Percentiles rank a stretch among this genome's conserved stretches.
phyloP scores from a whole-genome alignment of 305 asterid genomes.

The Rubia tinctorum region DNA sequence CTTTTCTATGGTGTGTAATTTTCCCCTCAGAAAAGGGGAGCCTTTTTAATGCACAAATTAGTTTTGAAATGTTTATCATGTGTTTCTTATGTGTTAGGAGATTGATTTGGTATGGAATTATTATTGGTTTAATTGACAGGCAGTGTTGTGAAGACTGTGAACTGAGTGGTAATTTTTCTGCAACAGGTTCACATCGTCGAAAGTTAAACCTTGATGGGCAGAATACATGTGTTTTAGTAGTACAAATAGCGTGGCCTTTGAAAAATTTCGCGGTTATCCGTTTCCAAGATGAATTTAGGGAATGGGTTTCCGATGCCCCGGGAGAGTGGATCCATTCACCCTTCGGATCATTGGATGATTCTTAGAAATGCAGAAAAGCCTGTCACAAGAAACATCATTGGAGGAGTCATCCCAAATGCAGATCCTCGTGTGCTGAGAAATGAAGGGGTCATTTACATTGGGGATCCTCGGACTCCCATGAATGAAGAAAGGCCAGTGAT shows the following conservation, averaged over 20 bases:
- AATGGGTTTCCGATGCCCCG: conserved; percentile 40
- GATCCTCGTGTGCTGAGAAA: conserved; percentile 30
- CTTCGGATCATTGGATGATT: conserved; percentile 39
- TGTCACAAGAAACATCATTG: not conserved
- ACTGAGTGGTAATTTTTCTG: conserved; percentile 1
- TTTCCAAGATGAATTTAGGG: conserved; percentile 50
- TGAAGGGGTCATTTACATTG: conserved; percentile 22
- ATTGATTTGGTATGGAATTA: not conserved
- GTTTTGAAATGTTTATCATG: conserved; percentile 24
- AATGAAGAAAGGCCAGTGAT: conserved; percentile 40
- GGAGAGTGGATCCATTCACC: conserved; percentile 33
- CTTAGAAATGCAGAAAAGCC: conserved; percentile 25
- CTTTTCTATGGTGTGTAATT: not conserved
- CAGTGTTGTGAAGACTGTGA: conserved; percentile 7
- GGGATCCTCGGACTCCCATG: conserved; percentile 36
- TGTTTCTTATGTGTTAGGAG: conserved; percentile 18
- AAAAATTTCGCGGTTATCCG: not conserved
- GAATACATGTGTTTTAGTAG: not conserved
- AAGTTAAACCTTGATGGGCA: conserved; percentile 8
- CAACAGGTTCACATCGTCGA: conserved; percentile 12
- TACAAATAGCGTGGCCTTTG: not conserved
- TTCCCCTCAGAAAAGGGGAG: not conserved
- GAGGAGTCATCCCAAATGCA: conserved; percentile 27
- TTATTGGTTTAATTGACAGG: conserved; percentile 19
- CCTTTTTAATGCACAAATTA: conserved; percentile 18